These are phyloP conservation scores for Aureobasidium sp. DNA, from an alignment of 2,329 filamentous ascomycete genomes.

Conservation along the genomic window DNA sequence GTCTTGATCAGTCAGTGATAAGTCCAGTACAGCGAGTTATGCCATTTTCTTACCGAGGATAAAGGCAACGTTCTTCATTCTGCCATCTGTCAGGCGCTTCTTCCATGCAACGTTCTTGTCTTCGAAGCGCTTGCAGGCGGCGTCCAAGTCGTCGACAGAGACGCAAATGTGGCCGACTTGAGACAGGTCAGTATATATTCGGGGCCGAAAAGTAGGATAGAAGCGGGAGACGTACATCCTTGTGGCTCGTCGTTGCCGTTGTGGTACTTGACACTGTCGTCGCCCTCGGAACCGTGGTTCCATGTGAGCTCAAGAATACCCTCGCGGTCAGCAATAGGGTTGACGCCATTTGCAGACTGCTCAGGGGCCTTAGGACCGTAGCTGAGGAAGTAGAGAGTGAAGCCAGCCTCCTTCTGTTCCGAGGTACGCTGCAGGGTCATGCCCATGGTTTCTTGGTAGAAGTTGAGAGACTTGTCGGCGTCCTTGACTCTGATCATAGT, in stretches of 20 bases:
- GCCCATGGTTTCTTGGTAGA: conserved; percentile 68
- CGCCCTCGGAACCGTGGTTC: conserved; percentile 76
- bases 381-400: conserved; percentile 89
- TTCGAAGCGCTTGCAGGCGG: conserved; percentile 81
- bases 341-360: conserved; percentile 46
- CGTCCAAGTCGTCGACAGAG: conserved; percentile 78
- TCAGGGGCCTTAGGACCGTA: conserved; percentile 49
- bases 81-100: conserved; percentile 85
- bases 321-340: conserved; percentile 59
- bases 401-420: conserved; percentile 62
- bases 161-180: conserved; percentile 81
- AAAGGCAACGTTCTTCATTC: conserved; percentile 91
- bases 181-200: background rate
- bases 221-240: conserved; percentile 27
- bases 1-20: conserved; percentile 20
- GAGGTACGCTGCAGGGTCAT: conserved; percentile 71
- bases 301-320: conserved; percentile 86
- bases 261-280: conserved; percentile 77
- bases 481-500: conserved; percentile 91
- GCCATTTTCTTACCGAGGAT: conserved; percentile 48
- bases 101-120: conserved; percentile 78
- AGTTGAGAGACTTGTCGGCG: conserved; percentile 37
- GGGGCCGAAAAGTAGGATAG: background rate
- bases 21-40: background rate
- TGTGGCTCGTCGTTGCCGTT: conserved; percentile 86